Percentiles rank a stretch among this genome's conserved stretches.
These are phyloP conservation scores for Thalassiosira mediterranea DNA, from an alignment of 352 stramenopile species.

Conservation along the genomic window DNA sequence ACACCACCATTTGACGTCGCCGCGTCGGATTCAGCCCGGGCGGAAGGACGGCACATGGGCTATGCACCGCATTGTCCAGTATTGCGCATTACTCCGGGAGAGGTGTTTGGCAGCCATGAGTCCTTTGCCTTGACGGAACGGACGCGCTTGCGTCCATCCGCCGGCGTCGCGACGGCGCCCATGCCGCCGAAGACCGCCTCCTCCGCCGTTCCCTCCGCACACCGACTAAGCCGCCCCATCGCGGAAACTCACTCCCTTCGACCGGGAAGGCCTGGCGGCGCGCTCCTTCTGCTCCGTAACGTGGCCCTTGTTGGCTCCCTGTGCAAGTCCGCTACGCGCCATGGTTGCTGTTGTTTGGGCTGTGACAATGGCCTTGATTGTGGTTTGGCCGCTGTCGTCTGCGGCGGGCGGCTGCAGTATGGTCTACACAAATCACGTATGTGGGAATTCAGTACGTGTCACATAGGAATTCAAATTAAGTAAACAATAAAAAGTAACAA, in stretches of 20 bases:
- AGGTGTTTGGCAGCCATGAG: not conserved
- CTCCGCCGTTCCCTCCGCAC: no score
- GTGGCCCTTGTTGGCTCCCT: conserved; percentile 77
- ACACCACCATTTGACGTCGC: no score
- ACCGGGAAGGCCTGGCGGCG: conserved; percentile 53
- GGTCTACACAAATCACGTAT: not conserved
- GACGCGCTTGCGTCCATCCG: no score
- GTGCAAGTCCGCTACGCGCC: conserved; percentile 75
- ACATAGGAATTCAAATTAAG: no score
- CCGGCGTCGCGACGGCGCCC: no score
- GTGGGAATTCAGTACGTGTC: conserved; percentile 39
- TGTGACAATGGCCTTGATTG: not conserved
- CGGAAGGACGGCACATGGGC: not conserved
- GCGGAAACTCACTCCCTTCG: conserved; percentile 75
- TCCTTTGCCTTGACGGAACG: no score
- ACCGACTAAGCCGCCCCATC: not conserved
- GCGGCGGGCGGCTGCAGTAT: not conserved
- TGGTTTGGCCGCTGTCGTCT: not conserved
- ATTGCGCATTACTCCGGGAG: no score
- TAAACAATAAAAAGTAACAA: no score
- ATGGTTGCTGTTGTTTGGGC: conserved; percentile 48
- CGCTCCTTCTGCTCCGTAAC: conserved; percentile 61
- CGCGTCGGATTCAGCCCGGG: no score
- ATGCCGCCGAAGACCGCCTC: no score
- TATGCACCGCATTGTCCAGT: not conserved